A percentile compares a stretch with the other conserved stretches of the same genome.
Evolutionary conservation across 495 filamentous ascomycete species (phyloP).

Genomic region (Hypoxylon lienhwacheense): DNA sequence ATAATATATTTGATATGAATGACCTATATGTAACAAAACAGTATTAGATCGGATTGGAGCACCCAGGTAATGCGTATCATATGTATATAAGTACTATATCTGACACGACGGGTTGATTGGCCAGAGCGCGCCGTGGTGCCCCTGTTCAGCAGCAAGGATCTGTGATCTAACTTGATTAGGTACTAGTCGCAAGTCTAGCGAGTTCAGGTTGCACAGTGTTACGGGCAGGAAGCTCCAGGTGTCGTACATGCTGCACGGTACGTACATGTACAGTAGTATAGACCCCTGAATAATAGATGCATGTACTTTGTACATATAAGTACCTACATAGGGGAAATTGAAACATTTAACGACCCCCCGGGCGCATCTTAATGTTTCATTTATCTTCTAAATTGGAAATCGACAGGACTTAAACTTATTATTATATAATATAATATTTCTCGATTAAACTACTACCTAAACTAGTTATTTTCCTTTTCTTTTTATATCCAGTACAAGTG

Average conservation of each 20-base stretch:
- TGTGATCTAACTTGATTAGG: conserved; percentile 12
- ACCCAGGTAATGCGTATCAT: too few species aligned
- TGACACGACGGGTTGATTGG: too few species aligned
- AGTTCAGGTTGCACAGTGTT: conserved; percentile 1
- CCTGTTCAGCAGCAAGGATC: too few species aligned
- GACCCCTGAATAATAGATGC: neutral
- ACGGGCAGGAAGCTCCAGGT: neutral
- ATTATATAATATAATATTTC: too few species aligned
- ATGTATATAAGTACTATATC: too few species aligned
- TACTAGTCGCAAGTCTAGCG: conserved; percentile 10
- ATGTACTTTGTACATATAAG: neutral
- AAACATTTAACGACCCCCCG: conserved; percentile 26
- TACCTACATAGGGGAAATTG: conserved; percentile 15
- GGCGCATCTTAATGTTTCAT: conserved; percentile 31
- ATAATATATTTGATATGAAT: too few species aligned
- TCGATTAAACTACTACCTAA: too few species aligned
- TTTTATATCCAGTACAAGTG: too few species aligned
- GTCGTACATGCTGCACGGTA: neutral
- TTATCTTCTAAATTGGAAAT: conserved; percentile 30
- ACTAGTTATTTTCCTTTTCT: conserved; percentile 21
- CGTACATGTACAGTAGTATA: neutral
- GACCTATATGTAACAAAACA: too few species aligned
- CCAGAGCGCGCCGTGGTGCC: neutral
- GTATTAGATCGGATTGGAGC: too few species aligned
- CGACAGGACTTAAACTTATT: conserved; percentile 24